Evolutionary conservation across 495 filamentous ascomycete genomes (phyloP).

Genomic region (Peziza echinospora): DNA sequence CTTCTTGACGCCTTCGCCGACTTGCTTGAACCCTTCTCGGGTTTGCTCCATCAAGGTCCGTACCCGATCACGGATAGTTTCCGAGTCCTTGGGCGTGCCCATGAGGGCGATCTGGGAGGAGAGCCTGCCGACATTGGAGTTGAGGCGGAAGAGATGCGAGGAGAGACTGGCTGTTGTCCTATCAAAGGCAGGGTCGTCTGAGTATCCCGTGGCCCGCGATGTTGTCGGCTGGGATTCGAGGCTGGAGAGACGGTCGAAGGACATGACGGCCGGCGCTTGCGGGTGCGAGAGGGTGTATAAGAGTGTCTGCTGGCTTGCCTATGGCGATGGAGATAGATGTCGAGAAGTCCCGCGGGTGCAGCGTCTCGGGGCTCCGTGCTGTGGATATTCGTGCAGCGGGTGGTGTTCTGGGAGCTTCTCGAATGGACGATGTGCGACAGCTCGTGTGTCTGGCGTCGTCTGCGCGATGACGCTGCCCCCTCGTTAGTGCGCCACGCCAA

Average conservation of each 20-base stretch:
- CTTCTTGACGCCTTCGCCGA: slow-evolving; percentile 83
- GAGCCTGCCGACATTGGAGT: slow-evolving; percentile 62
- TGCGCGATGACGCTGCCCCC: no score
- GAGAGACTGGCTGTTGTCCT: slow-evolving; percentile 58
- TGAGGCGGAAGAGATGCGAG: slow-evolving; percentile 67
- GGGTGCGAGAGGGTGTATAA: no score
- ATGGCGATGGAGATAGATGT: no score
- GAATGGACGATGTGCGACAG: no score
- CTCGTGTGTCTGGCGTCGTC: no score
- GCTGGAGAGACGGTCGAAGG: slow-evolving; percentile 65
- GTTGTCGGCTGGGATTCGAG: slow-evolving; percentile 65
- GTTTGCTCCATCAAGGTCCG: slow-evolving; percentile 70
- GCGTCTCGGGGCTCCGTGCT: no score
- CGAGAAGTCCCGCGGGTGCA: no score
- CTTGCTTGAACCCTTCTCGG: slow-evolving; percentile 66
- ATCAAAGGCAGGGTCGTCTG: slow-evolving; percentile 86
- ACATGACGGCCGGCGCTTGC: no score
- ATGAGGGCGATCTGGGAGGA: slow-evolving; percentile 61
- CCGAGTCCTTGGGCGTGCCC: slow-evolving; percentile 77
- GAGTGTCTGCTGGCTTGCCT: no score
- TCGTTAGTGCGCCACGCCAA: no score
- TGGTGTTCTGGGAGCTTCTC: no score
- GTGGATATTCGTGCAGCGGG: no score
- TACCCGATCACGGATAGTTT: slow-evolving; percentile 73
- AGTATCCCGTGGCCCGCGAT: slow-evolving; percentile 44